A percentile compares a stretch with the other conserved stretches of the same genome.
Conservation (phyloP, 2,329 filamentous ascomycete species). For the Penicillium sp. region DNA sequence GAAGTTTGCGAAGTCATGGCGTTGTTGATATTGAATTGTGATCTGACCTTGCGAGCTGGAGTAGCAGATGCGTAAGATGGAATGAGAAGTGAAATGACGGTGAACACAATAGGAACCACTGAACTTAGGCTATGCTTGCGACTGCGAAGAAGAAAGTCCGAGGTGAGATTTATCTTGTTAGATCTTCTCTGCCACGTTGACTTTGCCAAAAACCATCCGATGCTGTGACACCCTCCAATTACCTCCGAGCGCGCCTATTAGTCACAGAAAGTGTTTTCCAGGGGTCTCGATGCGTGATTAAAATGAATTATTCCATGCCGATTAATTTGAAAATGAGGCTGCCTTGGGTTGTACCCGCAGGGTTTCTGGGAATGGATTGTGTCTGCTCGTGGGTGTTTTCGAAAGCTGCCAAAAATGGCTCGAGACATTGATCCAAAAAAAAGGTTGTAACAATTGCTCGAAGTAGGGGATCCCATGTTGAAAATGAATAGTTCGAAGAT, state of each 20-base stretch:
- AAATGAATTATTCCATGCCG: not conserved
- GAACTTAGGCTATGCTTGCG: not conserved
- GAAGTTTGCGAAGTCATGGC: slow-evolving; percentile 12
- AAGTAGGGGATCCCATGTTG: too few relatives aligned
- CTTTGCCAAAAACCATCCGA: slow-evolving; percentile 6
- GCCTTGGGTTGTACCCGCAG: not conserved
- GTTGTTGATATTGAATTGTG: not conserved
- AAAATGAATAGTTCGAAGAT: too few relatives aligned
- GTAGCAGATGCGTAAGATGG: not conserved
- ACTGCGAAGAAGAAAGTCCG: not conserved
- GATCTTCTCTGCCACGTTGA: slow-evolving; percentile 12
- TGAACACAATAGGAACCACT: not conserved
- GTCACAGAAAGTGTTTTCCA: not conserved
- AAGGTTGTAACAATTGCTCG: too few relatives aligned
- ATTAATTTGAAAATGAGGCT: not conserved
- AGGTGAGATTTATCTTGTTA: slow-evolving; percentile 10
- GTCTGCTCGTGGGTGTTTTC: not conserved
- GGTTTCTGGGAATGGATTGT: not conserved
- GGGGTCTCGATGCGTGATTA: too few relatives aligned
- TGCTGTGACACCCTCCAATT: slow-evolving; percentile 15
- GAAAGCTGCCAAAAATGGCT: not conserved
- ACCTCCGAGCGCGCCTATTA: slow-evolving; percentile 4
- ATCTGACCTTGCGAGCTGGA: not conserved
- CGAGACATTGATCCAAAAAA: not conserved
- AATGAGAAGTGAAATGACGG: not conserved